A percentile compares a stretch with the other conserved stretches of the same genome.
These are phyloP conservation scores for Hyparrhenia diplandra DNA, from an alignment of 176 grass and related monocot species.

Conservation along the genomic window DNA sequence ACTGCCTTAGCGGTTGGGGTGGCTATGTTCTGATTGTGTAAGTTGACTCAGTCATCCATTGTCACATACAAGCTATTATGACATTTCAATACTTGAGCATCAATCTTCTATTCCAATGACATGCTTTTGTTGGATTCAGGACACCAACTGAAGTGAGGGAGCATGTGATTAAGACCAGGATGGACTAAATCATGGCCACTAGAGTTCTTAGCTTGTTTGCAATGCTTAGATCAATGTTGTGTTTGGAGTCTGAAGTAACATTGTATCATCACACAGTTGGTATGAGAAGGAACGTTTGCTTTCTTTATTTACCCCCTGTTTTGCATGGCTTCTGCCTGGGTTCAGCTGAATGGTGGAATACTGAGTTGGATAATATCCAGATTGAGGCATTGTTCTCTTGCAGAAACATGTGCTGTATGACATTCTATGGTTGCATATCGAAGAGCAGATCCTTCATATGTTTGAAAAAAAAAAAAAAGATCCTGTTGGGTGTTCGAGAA, in stretches of 20 bases:
- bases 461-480: too few relatives aligned
- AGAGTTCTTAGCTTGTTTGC: neutral
- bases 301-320: neutral
- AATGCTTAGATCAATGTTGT: neutral
- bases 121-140: conserved; percentile 30
- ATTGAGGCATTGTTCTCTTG: neutral
- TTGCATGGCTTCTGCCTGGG: neutral
- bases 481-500: too few relatives aligned
- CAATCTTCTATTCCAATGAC: neutral
- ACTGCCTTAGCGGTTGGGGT: conserved; percentile 96
- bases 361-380: neutral
- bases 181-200: conserved; percentile 55
- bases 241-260: conserved; percentile 11
- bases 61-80: neutral
- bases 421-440: too few relatives aligned
- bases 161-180: conserved; percentile 77
- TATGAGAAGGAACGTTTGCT: conserved; percentile 1
- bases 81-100: neutral
- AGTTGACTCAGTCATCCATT: neutral
- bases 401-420: too few relatives aligned
- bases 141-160: conserved; percentile 90
- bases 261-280: conserved; percentile 8
- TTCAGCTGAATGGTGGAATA: neutral
- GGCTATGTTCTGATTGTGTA: conserved; percentile 92
- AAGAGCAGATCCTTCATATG: too few relatives aligned